A percentile compares a stretch with the other conserved stretches of the same genome.
Conservation (phyloP, 2,329 filamentous ascomycete genomes). For the Neofusicoccum ribis region DNA sequence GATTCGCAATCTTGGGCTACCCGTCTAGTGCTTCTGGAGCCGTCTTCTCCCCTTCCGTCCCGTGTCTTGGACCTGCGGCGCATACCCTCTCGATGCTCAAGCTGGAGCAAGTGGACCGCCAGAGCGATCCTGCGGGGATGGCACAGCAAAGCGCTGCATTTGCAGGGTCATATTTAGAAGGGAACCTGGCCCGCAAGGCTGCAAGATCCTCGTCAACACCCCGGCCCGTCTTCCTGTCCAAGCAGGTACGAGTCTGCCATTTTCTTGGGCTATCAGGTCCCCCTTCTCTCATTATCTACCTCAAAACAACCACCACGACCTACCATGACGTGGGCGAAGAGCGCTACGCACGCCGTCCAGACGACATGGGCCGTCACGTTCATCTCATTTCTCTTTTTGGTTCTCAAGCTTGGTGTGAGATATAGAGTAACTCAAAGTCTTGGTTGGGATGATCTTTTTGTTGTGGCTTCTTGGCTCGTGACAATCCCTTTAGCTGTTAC, state of each 20-base stretch:
- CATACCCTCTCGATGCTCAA: not conserved
- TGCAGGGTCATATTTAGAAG: not conserved
- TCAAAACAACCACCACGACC: not conserved
- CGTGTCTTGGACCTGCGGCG: not conserved
- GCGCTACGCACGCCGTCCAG: not conserved
- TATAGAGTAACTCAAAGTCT: not conserved
- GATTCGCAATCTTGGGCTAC: not conserved
- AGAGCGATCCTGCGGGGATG: not conserved
- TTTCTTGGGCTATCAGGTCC: not conserved
- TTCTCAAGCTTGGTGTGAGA: conserved; percentile 2
- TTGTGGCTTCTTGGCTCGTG: not conserved
- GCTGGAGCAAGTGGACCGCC: not conserved
- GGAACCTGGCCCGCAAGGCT: not conserved
- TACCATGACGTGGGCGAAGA: not conserved
- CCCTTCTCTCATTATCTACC: not conserved
- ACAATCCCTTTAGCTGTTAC: not conserved
- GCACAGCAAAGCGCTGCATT: not conserved
- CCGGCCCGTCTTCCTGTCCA: not conserved
- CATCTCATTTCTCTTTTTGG: not conserved
- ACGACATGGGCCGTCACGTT: not conserved
- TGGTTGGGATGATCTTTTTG: conserved; percentile 2
- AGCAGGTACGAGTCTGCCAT: not conserved
- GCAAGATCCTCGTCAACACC: not conserved
- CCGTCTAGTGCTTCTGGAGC: not conserved
- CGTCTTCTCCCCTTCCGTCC: not conserved